These are phyloP conservation scores for Alternaria tenuissima DNA, from an alignment of 2,329 filamentous ascomycete species.

Conservation along the genomic window DNA sequence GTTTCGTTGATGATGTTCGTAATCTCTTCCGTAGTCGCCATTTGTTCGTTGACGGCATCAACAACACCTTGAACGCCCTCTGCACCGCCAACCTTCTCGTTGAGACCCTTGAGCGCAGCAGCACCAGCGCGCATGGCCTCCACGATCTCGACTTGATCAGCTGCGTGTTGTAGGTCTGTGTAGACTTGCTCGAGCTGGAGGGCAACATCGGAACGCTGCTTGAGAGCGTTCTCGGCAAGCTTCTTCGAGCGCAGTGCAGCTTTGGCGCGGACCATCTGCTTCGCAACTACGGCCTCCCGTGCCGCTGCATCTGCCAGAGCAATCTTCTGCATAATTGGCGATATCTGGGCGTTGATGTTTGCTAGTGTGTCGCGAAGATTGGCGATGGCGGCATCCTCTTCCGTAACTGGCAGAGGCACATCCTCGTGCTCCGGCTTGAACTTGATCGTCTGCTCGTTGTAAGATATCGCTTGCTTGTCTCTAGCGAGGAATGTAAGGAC, in stretches of 20 bases:
- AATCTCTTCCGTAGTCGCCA: conserved; percentile 78
- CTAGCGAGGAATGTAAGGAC: conserved; percentile 63
- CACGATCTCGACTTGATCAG: conserved; percentile 84
- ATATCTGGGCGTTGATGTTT: conserved; percentile 71
- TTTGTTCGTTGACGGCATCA: conserved; percentile 78
- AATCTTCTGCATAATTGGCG: conserved; percentile 67
- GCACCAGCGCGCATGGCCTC: conserved; percentile 82
- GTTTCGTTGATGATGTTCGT: conserved; percentile 75
- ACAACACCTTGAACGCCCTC: conserved; percentile 79
- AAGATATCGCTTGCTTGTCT: conserved; percentile 75
- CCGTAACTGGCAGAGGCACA: conserved; percentile 67
- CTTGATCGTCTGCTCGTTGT: conserved; percentile 80
- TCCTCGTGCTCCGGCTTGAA: conserved; percentile 62
- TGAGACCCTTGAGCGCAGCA: conserved; percentile 74
- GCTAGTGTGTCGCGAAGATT: conserved; percentile 77
- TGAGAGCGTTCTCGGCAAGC: conserved; percentile 75
- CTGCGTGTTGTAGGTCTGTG: conserved; percentile 82
- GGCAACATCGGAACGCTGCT: conserved; percentile 75
- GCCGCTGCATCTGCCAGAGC: conserved; percentile 63
- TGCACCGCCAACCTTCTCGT: conserved; percentile 78
- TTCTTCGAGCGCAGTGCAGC: conserved; percentile 85
- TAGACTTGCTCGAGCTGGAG: conserved; percentile 85
- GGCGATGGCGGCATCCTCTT: conserved; percentile 83
- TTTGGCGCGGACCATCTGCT: conserved; percentile 78
- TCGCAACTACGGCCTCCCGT: conserved; percentile 72